Percentiles rank a stretch among this genome's conserved stretches.
Evolutionary conservation across 129 eudicot genomes (phyloP).

Genomic region (Flaveria bidentis): DNA sequence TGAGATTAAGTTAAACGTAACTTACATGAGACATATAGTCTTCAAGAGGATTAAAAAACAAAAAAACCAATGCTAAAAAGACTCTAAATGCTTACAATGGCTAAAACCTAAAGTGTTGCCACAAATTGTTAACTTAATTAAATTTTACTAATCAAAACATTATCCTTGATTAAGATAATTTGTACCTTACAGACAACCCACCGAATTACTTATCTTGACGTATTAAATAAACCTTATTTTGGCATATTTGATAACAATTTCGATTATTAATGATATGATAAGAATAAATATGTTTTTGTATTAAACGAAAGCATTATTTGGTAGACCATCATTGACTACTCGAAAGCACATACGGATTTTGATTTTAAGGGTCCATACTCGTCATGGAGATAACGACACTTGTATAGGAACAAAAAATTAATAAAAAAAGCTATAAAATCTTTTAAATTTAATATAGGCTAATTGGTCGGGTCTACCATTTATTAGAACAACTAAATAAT

Average conservation of each 20-base stretch:
- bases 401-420: not conserved
- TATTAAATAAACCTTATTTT: no score
- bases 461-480: conserved; percentile 24
- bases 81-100: no score
- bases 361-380: conserved; percentile 23
- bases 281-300: not conserved
- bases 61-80: no score
- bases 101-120: no score
- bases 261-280: not conserved
- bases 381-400: conserved; percentile 28
- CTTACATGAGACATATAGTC: no score
- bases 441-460: not conserved
- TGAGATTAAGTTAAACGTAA: no score
- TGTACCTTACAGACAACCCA: not conserved
- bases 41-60: no score
- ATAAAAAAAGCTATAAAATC: not conserved
- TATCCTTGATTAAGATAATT: not conserved
- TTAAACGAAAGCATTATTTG: conserved; percentile 4
- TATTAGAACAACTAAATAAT: not conserved
- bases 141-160: not conserved
- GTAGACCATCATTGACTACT: conserved; percentile 23
- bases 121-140: no score
- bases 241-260: not conserved
- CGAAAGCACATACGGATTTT: conserved; percentile 22
- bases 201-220: not conserved